Evolutionary conservation across 371 early-diverging fungal species (phyloP).

Genomic region (Actinomortierella ambigua): DNA sequence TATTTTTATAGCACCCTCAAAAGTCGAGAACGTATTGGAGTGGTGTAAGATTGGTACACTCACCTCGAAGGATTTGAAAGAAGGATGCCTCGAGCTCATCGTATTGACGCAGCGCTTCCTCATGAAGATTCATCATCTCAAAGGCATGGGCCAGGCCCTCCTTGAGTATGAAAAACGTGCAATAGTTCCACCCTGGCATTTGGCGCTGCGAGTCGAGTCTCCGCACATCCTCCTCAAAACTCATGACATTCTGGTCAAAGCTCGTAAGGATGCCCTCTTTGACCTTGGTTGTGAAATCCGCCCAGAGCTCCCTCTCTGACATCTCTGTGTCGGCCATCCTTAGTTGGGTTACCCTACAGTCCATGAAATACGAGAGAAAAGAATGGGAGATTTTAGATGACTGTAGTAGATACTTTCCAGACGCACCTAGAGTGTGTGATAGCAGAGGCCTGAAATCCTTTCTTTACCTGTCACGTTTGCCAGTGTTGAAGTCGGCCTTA

Average conservation of each 20-base stretch:
- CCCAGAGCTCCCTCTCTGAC: constrained; percentile 79
- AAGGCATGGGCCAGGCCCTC: constrained; percentile 89
- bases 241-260: constrained; percentile 79
- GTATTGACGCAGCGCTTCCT: constrained; percentile 90
- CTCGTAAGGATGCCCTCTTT: constrained; percentile 82
- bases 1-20: no score
- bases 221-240: constrained; percentile 88
- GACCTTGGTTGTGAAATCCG: constrained; percentile 72
- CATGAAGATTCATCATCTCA: constrained; percentile 83
- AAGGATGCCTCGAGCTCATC: constrained; percentile 96
- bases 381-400: neutral
- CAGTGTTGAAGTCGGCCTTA: constrained; percentile 82
- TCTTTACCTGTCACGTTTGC: constrained; percentile 69
- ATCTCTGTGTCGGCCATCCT: constrained; percentile 63
- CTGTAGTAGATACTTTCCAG: neutral
- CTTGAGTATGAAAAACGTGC: constrained; percentile 93
- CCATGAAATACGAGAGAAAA: neutral
- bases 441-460: no score
- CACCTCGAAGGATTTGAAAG: constrained; percentile 82
- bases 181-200: constrained; percentile 98
- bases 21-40: no score
- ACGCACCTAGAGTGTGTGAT: no score
- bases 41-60: no score
- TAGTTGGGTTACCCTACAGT: constrained; percentile 61
- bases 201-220: constrained; percentile 88